Evolutionary conservation across 129 eudicot species (phyloP).

Genomic region (Chrysanthemum lavandulifolium): DNA sequence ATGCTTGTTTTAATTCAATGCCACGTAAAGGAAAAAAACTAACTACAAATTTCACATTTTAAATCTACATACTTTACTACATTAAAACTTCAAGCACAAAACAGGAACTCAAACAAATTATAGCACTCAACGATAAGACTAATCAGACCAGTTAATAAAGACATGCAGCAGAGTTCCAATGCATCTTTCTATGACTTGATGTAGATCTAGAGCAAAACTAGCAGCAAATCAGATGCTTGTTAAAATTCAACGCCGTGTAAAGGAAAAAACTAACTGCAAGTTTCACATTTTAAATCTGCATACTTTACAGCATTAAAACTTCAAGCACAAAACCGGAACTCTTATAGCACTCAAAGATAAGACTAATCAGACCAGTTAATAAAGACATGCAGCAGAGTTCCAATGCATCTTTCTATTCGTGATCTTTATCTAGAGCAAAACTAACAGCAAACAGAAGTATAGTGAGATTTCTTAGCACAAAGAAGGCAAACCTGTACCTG

Average conservation of each 20-base stretch:
- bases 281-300: no score
- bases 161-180: constrained; percentile 4
- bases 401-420: no score
- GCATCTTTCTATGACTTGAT: not conserved
- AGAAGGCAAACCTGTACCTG: constrained; percentile 27
- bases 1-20: not conserved
- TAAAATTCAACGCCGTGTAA: no score
- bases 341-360: no score
- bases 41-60: no score
- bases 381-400: no score
- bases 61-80: not conserved
- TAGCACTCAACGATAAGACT: not conserved
- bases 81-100: not conserved
- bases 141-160: constrained; percentile 7
- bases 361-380: no score
- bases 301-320: no score
- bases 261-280: no score
- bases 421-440: not conserved
- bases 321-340: no score
- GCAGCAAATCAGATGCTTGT: not conserved
- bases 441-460: constrained; percentile 10
- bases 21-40: no score
- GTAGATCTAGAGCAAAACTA: not conserved
- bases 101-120: not conserved
- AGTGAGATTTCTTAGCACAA: constrained; percentile 9